Conservation (phyloP, 192 early-diverging fungal species). For the Entomortierella chlamydospora region DNA sequence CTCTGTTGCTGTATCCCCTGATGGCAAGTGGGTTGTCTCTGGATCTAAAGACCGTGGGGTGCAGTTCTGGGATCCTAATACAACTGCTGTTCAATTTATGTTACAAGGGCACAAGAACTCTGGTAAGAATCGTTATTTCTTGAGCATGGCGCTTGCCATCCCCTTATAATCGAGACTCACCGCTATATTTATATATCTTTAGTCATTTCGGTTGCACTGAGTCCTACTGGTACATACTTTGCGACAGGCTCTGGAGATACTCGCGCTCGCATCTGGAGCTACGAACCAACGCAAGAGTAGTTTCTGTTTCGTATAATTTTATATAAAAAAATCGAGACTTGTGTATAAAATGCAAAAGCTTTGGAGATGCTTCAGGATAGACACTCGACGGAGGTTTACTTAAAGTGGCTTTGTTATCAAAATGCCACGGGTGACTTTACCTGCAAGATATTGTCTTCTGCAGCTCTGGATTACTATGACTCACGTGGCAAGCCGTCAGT, state of each 20-base stretch:
- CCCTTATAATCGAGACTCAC: background rate
- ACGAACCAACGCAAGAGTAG: slow-evolving; percentile 56
- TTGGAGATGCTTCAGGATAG: no score
- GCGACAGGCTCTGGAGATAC: slow-evolving; percentile 97
- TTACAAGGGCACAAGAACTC: slow-evolving; percentile 98
- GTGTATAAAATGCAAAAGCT: no score
- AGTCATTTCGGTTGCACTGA: slow-evolving; percentile 94
- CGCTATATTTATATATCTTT: background rate
- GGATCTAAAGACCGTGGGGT: slow-evolving; percentile 94
- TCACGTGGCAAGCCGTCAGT: no score
- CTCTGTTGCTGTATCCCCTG: slow-evolving; percentile 87
- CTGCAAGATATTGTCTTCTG: no score
- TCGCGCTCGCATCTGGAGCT: slow-evolving; percentile 91
- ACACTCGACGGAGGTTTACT: no score
- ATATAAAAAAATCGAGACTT: background rate
- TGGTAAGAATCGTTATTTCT: slow-evolving; percentile 55
- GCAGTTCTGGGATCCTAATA: slow-evolving; percentile 92
- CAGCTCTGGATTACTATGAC: no score
- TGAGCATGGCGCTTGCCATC: background rate
- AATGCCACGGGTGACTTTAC: no score
- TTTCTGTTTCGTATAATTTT: background rate
- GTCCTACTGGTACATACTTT: slow-evolving; percentile 84
- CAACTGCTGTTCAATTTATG: slow-evolving; percentile 80
- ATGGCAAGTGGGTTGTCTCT: slow-evolving; percentile 91
- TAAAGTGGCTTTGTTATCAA: no score